A percentile compares a stretch with the other conserved stretches of the same genome.
phyloP scores from a whole-genome alignment of 371 early-diverging fungal species.

The Neoconidiobolus thromboides region DNA sequence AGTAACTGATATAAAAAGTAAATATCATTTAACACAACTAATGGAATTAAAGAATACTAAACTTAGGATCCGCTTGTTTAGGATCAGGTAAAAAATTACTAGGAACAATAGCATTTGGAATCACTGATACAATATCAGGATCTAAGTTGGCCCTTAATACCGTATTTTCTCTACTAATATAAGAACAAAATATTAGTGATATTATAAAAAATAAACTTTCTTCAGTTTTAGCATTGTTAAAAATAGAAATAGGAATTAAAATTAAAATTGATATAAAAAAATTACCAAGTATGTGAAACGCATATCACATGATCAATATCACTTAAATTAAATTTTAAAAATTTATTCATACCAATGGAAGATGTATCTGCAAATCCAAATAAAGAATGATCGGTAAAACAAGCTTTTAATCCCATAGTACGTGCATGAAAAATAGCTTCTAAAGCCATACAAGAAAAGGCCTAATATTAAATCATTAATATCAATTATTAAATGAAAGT shows the following conservation, averaged over 20 bases:
- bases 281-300: constrained; percentile 88
- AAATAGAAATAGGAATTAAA: not conserved
- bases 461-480: constrained; percentile 15
- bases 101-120: constrained; percentile 96
- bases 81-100: constrained; percentile 78
- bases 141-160: constrained; percentile 82
- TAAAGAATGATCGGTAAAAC: constrained; percentile 98
- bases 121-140: constrained; percentile 83
- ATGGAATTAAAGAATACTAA: not conserved
- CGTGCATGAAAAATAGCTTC: constrained; percentile 94
- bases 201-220: not conserved
- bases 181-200: not conserved
- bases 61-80: constrained; percentile 40
- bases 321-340: constrained; percentile 82
- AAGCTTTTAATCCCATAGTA: constrained; percentile 86
- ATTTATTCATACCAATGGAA: constrained; percentile 85
- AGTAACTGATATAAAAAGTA: constrained; percentile 35
- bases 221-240: not conserved
- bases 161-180: constrained; percentile 91
- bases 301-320: constrained; percentile 95
- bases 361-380: constrained; percentile 93
- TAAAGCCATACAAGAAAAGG: constrained; percentile 84
- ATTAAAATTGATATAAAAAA: not conserved
- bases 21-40: not conserved
- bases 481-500: not conserved